Evolutionary conservation across 2,329 filamentous ascomycete genomes (phyloP).

Genomic region (Xylariales sp.): DNA sequence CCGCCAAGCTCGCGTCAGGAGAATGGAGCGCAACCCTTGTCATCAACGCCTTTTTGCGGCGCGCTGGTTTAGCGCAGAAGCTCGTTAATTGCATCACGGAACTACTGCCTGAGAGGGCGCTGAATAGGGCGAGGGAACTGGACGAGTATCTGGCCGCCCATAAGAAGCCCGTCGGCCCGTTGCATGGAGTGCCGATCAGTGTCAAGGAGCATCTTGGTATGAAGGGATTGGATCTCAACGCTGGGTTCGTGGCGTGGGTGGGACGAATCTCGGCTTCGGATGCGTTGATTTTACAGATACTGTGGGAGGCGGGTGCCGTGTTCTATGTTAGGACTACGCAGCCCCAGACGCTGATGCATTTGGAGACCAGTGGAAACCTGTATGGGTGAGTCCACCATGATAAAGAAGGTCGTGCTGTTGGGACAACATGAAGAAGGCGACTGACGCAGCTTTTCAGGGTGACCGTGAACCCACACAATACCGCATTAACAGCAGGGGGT

Average conservation of each 20-base stretch:
- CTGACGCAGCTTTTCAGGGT: conserved; percentile 34
- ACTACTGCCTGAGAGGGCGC: conserved; percentile 18
- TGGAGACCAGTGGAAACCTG: conserved; percentile 1
- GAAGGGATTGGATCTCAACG: conserved; percentile 42
- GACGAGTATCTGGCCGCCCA: conserved; percentile 17
- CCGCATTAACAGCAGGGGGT: conserved; percentile 44
- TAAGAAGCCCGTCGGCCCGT: conserved; percentile 18
- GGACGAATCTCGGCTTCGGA: conserved; percentile 39
- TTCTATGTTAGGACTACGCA: conserved; percentile 49
- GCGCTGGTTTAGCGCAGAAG: conserved; percentile 49
- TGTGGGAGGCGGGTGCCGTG: conserved; percentile 43
- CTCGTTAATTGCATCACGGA: conserved; percentile 28
- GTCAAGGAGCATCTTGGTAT: conserved; percentile 50
- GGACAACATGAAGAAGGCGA: too few relatives aligned
- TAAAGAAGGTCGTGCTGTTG: neutral
- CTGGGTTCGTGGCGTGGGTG: conserved; percentile 45
- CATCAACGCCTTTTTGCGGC: conserved; percentile 47
- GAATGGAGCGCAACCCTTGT: conserved; percentile 39
- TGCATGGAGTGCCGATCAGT: conserved; percentile 34
- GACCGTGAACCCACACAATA: conserved; percentile 51
- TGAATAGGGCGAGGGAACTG: conserved; percentile 19
- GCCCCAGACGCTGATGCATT: conserved; percentile 46
- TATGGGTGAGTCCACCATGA: neutral
- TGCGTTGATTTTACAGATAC: conserved; percentile 40
- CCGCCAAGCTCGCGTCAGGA: conserved; percentile 36